Evolutionary conservation across 163 green algal genomes (phyloP).

Genomic region (Smithsoniella earleae): DNA sequence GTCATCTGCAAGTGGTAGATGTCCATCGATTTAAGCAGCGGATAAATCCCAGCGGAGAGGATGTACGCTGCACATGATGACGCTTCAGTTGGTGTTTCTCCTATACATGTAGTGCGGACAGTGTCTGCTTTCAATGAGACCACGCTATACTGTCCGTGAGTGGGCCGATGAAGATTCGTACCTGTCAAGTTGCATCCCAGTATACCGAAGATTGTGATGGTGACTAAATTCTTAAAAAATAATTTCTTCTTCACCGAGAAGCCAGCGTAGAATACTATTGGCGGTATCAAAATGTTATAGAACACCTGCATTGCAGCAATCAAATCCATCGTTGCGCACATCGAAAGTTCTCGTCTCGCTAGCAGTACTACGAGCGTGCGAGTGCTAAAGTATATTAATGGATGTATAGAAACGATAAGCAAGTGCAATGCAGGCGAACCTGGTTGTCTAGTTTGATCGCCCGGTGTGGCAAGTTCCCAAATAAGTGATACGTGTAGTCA

Average conservation of each 20-base stretch:
- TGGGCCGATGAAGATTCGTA: not conserved
- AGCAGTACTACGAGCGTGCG: not conserved
- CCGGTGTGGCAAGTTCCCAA: not conserved
- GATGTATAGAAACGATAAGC: too few species aligned
- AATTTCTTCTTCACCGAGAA: conserved; percentile 48
- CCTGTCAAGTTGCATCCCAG: conserved; percentile 33
- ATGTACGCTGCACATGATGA: not conserved
- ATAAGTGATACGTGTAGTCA: not conserved
- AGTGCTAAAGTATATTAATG: too few species aligned
- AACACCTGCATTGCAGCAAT: conserved; percentile 34
- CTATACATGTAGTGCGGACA: not conserved
- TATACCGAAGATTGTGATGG: conserved; percentile 44
- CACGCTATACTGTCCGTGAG: not conserved
- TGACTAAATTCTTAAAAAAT: conserved; percentile 51
- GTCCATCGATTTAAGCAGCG: not conserved
- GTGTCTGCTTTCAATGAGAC: not conserved
- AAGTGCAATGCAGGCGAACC: not conserved
- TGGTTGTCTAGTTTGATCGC: conserved; percentile 1
- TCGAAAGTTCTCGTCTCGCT: not conserved
- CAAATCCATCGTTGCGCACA: not conserved
- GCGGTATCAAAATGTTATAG: conserved; percentile 48
- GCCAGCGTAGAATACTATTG: conserved; percentile 51
- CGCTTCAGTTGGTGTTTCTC: too few species aligned
- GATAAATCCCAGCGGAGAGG: conserved; percentile 9
- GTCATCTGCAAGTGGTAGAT: not conserved